Evolutionary conservation across 495 filamentous ascomycete species (phyloP).

Genomic region (Peziza echinospora): DNA sequence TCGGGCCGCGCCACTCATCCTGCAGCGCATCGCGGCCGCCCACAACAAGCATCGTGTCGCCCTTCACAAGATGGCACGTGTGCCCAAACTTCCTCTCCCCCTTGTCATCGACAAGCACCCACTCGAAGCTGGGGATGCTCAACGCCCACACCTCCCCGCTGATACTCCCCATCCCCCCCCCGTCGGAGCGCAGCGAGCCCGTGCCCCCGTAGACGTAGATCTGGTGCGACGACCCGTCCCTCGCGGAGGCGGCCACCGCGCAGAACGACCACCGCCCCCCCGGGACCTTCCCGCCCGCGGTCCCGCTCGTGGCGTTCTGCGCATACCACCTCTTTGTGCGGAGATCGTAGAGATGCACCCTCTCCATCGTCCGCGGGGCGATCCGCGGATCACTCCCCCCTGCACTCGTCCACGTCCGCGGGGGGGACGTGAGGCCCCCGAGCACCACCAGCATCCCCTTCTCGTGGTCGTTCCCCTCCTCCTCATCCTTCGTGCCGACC

Average conservation of each 20-base stretch:
- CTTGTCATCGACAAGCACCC: background rate
- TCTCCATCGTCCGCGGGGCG: no score
- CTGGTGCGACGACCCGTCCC: slow-evolving; percentile 43
- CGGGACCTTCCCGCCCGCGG: slow-evolving; percentile 35
- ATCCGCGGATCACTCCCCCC: no score
- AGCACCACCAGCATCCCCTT: no score
- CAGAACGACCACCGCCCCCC: slow-evolving; percentile 43
- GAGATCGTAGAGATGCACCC: slow-evolving; percentile 53
- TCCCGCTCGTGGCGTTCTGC: slow-evolving; percentile 42
- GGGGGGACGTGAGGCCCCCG: no score
- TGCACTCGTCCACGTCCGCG: no score
- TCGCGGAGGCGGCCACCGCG: slow-evolving; percentile 41
- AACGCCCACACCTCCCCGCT: background rate
- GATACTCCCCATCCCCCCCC: no score
- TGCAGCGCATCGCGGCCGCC: background rate
- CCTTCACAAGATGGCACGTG: background rate
- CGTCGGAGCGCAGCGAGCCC: no score
- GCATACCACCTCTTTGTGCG: slow-evolving; percentile 47
- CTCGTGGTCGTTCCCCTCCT: no score
- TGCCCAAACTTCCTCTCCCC: background rate
- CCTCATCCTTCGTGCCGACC: no score
- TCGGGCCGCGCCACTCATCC: background rate
- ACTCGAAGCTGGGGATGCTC: background rate
- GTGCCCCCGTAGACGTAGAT: background rate
- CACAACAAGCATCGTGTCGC: background rate